phyloP scores from a whole-genome alignment of 2,329 filamentous ascomycete genomes.

The Rhytidhysteron rufulum region DNA sequence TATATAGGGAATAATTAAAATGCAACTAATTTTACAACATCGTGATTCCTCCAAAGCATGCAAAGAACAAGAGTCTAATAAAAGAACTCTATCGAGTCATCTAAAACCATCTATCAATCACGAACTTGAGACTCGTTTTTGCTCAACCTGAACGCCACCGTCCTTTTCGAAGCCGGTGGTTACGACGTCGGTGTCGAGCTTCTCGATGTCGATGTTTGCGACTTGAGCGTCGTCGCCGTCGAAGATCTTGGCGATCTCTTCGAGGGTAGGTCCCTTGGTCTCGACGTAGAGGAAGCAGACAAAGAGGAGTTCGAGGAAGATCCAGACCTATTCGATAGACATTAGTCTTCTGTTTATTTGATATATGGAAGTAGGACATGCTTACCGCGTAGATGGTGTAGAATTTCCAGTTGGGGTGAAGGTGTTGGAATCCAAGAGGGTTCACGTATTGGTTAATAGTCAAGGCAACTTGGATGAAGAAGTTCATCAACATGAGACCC shows the following conservation, averaged over 20 bases:
- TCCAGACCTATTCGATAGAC: constrained; percentile 45
- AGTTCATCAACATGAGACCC: not conserved
- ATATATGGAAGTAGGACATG: constrained; percentile 4
- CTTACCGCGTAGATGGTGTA: constrained; percentile 61
- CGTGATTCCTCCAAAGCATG: no score
- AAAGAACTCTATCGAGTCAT: no score
- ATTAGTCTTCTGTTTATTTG: no score
- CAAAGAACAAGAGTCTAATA: no score
- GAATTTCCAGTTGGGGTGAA: constrained; percentile 58
- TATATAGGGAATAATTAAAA: no score
- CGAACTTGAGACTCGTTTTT: not conserved
- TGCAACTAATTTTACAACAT: no score
- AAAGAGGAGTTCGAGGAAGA: constrained; percentile 57
- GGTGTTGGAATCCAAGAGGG: constrained; percentile 39
- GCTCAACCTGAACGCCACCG: constrained; percentile 6
- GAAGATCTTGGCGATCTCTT: constrained; percentile 68
- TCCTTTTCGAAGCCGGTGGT: constrained; percentile 24
- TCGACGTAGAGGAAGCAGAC: constrained; percentile 67
- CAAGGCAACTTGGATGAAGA: constrained; percentile 1
- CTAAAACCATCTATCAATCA: not conserved
- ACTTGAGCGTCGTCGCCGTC: constrained; percentile 58
- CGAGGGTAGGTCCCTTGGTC: constrained; percentile 67
- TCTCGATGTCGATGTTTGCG: constrained; percentile 21
- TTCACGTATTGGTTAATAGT: constrained; percentile 2
- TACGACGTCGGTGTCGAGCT: constrained; percentile 14